Evolutionary conservation across 352 stramenopile species (phyloP).

Genomic region (Sclerospora graminicola): DNA sequence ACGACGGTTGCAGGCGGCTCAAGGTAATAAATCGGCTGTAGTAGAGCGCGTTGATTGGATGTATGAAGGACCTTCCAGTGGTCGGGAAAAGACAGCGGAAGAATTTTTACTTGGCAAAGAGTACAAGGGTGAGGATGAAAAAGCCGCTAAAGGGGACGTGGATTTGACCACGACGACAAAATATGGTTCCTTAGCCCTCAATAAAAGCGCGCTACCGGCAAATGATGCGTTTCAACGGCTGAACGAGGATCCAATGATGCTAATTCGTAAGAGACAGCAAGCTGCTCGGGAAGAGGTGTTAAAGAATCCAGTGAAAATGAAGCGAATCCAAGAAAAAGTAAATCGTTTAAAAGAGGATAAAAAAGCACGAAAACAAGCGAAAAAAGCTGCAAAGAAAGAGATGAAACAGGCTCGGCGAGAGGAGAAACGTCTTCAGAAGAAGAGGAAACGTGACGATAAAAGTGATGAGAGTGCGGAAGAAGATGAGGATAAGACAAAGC

Average conservation of each 20-base stretch:
- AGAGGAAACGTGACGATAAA: conserved; percentile 23
- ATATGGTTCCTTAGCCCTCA: conserved; percentile 58
- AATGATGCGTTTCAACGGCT: conserved; percentile 91
- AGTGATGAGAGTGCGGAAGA: conserved; percentile 15
- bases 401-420: conserved; percentile 27
- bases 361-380: conserved; percentile 55
- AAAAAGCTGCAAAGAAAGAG: conserved; percentile 66
- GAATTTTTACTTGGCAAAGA: conserved; percentile 92
- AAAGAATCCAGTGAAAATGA: conserved; percentile 88
- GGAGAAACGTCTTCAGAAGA: conserved; percentile 33
- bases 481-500: conserved; percentile 6
- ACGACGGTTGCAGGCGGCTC: conserved; percentile 79
- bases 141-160: conserved; percentile 17
- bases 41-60: conserved; percentile 93
- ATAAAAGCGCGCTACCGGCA: conserved; percentile 36
- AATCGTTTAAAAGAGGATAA: conserved; percentile 72
- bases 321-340: conserved; percentile 73
- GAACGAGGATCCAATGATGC: conserved; percentile 95
- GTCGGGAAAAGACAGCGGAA: conserved; percentile 57
- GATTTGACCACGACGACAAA: conserved; percentile 49
- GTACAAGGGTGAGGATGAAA: conserved; percentile 39
- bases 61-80: conserved; percentile 90
- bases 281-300: conserved; percentile 70
- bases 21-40: conserved; percentile 69
- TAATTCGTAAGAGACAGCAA: conserved; percentile 85